Percentiles rank a stretch among this genome's conserved stretches.
phyloP scores from a whole-genome alignment of 2,329 filamentous ascomycete species.

The Bimuria novae-zelandiae region DNA sequence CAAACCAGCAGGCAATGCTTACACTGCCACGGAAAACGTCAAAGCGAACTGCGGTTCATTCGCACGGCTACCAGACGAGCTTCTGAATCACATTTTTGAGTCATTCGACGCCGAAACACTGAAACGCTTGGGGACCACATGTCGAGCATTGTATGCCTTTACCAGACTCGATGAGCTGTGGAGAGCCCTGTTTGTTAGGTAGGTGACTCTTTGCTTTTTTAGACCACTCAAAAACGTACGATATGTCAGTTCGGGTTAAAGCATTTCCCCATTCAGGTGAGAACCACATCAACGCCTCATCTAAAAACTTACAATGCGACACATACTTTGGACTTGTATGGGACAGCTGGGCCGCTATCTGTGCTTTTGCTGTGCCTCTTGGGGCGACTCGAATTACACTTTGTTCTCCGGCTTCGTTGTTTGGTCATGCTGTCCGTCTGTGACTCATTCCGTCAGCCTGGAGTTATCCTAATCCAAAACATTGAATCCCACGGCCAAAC shows the following conservation, averaged over 20 bases:
- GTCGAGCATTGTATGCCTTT: constrained; percentile 86
- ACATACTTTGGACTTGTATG: too few species aligned
- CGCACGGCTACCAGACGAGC: constrained; percentile 75
- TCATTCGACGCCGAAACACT: constrained; percentile 68
- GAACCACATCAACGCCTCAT: not conserved
- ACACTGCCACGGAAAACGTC: constrained; percentile 68
- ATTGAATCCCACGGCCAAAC: constrained; percentile 9
- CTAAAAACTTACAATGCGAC: not conserved
- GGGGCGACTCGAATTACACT: not conserved
- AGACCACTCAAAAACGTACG: not conserved
- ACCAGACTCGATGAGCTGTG: constrained; percentile 84
- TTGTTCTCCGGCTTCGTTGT: not conserved
- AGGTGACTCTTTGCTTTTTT: constrained; percentile 50
- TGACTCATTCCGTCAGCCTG: constrained; percentile 16
- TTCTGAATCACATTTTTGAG: constrained; percentile 76
- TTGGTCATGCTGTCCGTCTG: not conserved
- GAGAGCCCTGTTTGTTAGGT: constrained; percentile 85
- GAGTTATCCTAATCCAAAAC: not conserved
- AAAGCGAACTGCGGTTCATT: constrained; percentile 70
- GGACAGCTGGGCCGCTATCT: too few species aligned
- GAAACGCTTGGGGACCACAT: constrained; percentile 72
- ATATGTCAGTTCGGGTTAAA: not conserved
- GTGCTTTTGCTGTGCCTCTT: not conserved
- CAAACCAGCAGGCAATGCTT: constrained; percentile 84
- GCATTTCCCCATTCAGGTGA: not conserved